These are phyloP conservation scores for Nannizziopsis arthrosporioides DNA, from an alignment of 2,329 filamentous ascomycete species.

Conservation along the genomic window DNA sequence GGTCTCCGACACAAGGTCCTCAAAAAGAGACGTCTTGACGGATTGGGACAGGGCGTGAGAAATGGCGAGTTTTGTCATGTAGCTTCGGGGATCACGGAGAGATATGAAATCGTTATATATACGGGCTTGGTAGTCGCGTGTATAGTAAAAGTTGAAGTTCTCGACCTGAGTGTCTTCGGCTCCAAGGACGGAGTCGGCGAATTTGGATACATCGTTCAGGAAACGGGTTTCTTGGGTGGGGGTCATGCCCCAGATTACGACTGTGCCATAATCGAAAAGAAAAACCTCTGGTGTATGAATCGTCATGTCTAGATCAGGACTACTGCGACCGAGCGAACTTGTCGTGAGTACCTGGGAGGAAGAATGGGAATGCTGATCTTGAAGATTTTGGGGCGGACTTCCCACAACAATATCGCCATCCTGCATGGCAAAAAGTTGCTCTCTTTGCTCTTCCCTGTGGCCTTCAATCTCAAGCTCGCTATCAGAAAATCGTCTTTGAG, in stretches of 20 bases:
- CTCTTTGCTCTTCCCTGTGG: constrained; percentile 43
- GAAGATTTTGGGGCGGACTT: constrained; percentile 20
- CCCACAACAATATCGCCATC: constrained; percentile 17
- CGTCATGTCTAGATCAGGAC: constrained; percentile 68
- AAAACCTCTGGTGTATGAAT: constrained; percentile 92
- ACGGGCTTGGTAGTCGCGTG: constrained; percentile 87
- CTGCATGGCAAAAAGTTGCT: constrained; percentile 54
- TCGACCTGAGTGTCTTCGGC: constrained; percentile 88
- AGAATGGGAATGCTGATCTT: constrained; percentile 12
- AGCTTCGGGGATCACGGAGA: constrained; percentile 81
- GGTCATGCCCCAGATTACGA: constrained; percentile 98
- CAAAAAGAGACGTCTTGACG: constrained; percentile 95
- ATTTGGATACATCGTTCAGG: constrained; percentile 85
- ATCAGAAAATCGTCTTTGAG: constrained; percentile 39
- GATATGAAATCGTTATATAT: constrained; percentile 99
- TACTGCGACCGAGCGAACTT: constrained; percentile 22
- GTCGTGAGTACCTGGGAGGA: constrained; percentile 15
- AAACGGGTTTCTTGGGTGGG: constrained; percentile 80
- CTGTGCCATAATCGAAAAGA: constrained; percentile 91
- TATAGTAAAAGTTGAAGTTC: constrained; percentile 99
- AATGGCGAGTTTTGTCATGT: constrained; percentile 96
- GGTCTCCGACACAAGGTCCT: constrained; percentile 86
- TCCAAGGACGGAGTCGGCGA: constrained; percentile 79
- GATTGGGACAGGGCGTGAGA: constrained; percentile 91
- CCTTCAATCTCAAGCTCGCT: constrained; percentile 59